These are phyloP conservation scores for Hylodesmum podocarpum DNA, from an alignment of 306 rosid genomes.

Conservation along the genomic window DNA sequence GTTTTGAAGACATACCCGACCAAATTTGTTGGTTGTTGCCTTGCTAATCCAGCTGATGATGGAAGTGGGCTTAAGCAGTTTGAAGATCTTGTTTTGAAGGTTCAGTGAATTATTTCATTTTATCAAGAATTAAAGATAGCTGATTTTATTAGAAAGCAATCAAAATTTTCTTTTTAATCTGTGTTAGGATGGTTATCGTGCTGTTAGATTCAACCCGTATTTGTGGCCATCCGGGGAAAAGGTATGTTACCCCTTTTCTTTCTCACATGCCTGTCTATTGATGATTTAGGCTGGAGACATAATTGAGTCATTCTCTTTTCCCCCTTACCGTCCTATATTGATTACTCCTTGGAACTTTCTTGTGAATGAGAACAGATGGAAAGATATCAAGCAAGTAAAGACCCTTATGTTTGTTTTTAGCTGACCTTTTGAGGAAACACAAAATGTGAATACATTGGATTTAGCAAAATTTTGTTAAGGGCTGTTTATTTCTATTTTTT, in stretches of 20 bases:
- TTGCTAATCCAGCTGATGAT: conserved; percentile 84
- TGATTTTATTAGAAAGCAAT: not conserved
- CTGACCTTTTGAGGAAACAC: not conserved
- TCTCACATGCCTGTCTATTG: not conserved
- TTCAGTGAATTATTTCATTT: conserved; percentile 25
- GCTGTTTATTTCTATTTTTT: not conserved
- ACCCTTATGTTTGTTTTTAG: not conserved
- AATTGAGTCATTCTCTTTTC: not conserved
- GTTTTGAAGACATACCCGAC: conserved; percentile 73
- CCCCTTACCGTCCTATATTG: not conserved
- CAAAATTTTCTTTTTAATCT: conserved; percentile 30
- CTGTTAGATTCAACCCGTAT: conserved; percentile 90
- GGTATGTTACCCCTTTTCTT: conserved; percentile 39
- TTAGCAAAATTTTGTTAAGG: not conserved
- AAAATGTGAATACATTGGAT: not conserved
- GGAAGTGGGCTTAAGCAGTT: conserved; percentile 77
- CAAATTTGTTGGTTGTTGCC: conserved; percentile 92
- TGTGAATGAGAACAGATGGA: not conserved
- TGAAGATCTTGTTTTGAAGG: conserved; percentile 73
- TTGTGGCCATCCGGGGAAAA: conserved; percentile 85
- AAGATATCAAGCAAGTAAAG: not conserved
- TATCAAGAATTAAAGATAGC: not conserved
- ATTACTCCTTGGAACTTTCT: not conserved
- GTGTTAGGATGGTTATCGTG: conserved; percentile 70
- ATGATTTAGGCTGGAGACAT: not conserved